Percentiles rank a stretch among this genome's conserved stretches.
Conservation (phyloP, 2,329 filamentous ascomycete genomes). For the Botryotinia globosa region DNA sequence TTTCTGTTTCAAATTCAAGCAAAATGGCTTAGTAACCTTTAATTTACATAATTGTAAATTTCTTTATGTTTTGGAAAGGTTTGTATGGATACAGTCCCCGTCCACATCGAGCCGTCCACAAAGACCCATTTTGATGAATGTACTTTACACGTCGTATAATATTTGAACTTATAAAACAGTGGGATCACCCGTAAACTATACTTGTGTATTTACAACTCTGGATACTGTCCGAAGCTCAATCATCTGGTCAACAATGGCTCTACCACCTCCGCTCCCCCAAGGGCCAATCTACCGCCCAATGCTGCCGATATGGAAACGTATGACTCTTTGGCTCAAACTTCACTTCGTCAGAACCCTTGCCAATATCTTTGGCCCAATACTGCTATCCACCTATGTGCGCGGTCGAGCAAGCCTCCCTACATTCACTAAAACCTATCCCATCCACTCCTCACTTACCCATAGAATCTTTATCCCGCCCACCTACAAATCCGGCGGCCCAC, state of each 20-base stretch:
- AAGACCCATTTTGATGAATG: neutral
- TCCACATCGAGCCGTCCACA: neutral
- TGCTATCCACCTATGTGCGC: neutral
- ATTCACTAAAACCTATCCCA: slow-evolving; percentile 19
- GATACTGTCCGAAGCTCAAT: neutral
- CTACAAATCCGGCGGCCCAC: slow-evolving; percentile 6
- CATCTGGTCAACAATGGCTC: neutral
- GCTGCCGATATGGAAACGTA: neutral
- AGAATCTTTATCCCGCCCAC: slow-evolving; percentile 17
- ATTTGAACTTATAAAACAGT: neutral
- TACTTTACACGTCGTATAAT: neutral
- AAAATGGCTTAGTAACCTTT: too few relatives aligned
- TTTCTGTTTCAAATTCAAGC: too few relatives aligned
- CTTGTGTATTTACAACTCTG: neutral
- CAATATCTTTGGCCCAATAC: neutral
- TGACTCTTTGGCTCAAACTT: neutral
- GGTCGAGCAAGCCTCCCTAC: slow-evolving; percentile 6
- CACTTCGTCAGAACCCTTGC: neutral
- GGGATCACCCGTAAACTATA: neutral
- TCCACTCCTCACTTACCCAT: slow-evolving; percentile 16
- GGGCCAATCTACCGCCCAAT: slow-evolving; percentile 9
- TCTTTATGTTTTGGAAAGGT: too few relatives aligned
- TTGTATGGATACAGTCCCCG: too few relatives aligned
- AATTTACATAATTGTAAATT: too few relatives aligned
- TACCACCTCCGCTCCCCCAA: neutral